phyloP scores from a whole-genome alignment of 768 basidiomycete genomes.

The Termitomyces sp. region DNA sequence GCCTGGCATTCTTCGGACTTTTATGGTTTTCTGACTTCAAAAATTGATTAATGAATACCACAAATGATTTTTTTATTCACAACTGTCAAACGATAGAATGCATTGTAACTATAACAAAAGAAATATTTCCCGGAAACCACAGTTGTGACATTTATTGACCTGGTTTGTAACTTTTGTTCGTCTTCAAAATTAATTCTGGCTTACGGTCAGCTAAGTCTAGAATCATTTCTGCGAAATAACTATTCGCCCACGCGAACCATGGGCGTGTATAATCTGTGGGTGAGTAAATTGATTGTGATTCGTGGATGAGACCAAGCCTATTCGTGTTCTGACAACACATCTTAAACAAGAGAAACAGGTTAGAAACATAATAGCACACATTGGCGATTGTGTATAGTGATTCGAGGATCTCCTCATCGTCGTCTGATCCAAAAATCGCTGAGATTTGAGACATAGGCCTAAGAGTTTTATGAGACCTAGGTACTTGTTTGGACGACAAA shows the following conservation, averaged over 20 bases:
- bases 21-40: not conserved
- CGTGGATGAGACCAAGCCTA: constrained; percentile 74
- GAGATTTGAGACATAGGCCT: constrained; percentile 80
- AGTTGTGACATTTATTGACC: constrained; percentile 28
- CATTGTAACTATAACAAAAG: constrained; percentile 4
- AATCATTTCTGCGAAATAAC: constrained; percentile 81
- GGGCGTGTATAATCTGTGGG: constrained; percentile 54
- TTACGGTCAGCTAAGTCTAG: constrained; percentile 71
- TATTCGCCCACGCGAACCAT: constrained; percentile 85
- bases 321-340: constrained; percentile 51
- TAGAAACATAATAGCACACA: constrained; percentile 34
- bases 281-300: constrained; percentile 63
- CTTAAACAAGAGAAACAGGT: not conserved
- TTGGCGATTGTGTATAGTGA: constrained; percentile 64
- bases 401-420: constrained; percentile 61
- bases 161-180: constrained; percentile 49
- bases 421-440: constrained; percentile 67
- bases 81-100: not conserved
- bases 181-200: constrained; percentile 60
- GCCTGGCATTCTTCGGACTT: not conserved
- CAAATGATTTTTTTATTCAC: not conserved
- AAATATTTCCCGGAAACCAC: not conserved
- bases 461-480: not conserved
- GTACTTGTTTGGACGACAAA: not conserved
- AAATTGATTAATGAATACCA: not conserved